Evolutionary conservation across 2,329 filamentous ascomycete genomes (phyloP), one percentile per base, ranked within the genome.

Genomic region (Phoma sp.): DNA sequence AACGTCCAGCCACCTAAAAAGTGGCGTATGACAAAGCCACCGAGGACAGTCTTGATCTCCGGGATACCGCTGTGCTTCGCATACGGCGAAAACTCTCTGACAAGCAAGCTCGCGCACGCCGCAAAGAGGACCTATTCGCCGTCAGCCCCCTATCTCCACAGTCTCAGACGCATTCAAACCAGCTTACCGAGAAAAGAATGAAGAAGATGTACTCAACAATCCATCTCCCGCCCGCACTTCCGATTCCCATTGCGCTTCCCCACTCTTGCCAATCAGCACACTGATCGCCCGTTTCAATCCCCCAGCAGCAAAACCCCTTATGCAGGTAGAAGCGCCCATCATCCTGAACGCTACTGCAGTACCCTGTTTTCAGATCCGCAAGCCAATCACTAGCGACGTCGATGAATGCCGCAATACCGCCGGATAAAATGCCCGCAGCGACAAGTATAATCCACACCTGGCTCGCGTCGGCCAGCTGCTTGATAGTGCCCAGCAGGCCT

Each of bases 51-150:
- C 80, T 99, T 99, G 77, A 99, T 96, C 79, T 99, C 93, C 5
- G 93, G 92, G 64, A 99, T 97, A 76, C 93, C 93, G 72, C 91
- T 96, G 70, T 98, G 93, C 72, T 90, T 93, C 42, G 93, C 93
- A 75, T 96, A 91, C 4, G 89, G 81, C 23, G 91, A 91, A 75
- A 93, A 98, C 65, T 89, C 86, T 65, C 89, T 86, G 11, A 98
- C 93, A 48, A 98, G 78, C 47, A 93, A 71, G 47, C 89, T 90
- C 8, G 95, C 91, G 53, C 83, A 85, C 33, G 86, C 81, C 24
- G 93, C 93, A 69, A 96, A 93, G 7, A 89, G 66, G 8, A 93
- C 81, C 89, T 93, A 43, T 13, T 4, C 18, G 30, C 14, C 3
- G 55, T 80, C 36, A 75, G 68, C 24, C 33, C 30, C 1, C 22